Percentiles rank a stretch among this genome's conserved stretches.
phyloP scores from a whole-genome alignment of 148 eudicot species.

The Silene latifolia region DNA sequence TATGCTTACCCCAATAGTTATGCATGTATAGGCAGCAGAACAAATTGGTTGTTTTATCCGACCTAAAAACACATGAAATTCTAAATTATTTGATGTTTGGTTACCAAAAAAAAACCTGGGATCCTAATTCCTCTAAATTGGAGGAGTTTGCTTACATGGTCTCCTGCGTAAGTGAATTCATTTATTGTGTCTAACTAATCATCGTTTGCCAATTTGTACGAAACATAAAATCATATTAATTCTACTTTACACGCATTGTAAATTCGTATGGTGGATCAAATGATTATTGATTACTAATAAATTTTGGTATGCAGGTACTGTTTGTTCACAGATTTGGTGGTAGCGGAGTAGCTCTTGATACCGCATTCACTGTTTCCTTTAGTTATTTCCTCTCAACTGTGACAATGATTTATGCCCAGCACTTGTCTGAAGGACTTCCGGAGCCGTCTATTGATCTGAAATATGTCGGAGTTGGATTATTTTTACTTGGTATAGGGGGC shows the following conservation, averaged over 20 bases:
- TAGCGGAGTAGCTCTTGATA: conserved; percentile 30
- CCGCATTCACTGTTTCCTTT: conserved; percentile 21
- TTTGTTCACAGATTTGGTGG: conserved; percentile 48
- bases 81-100: no score
- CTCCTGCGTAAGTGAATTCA: no score
- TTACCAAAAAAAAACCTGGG: no score
- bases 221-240: no score
- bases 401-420: conserved; percentile 39
- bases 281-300: not conserved
- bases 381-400: conserved; percentile 29
- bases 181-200: no score
- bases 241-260: not conserved
- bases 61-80: no score
- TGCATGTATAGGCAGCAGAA: no score
- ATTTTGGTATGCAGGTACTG: conserved; percentile 28
- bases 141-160: no score
- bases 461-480: conserved; percentile 32
- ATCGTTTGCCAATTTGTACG: no score
- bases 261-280: not conserved
- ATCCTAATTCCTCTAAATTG: no score
- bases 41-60: no score
- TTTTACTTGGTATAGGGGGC: conserved; percentile 39
- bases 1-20: no score
- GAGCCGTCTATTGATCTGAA: conserved; percentile 39
- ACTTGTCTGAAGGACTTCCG: conserved; percentile 26